phyloP scores from a whole-genome alignment of 2,329 filamentous ascomycete genomes.

The Knoxdaviesia capensis region DNA sequence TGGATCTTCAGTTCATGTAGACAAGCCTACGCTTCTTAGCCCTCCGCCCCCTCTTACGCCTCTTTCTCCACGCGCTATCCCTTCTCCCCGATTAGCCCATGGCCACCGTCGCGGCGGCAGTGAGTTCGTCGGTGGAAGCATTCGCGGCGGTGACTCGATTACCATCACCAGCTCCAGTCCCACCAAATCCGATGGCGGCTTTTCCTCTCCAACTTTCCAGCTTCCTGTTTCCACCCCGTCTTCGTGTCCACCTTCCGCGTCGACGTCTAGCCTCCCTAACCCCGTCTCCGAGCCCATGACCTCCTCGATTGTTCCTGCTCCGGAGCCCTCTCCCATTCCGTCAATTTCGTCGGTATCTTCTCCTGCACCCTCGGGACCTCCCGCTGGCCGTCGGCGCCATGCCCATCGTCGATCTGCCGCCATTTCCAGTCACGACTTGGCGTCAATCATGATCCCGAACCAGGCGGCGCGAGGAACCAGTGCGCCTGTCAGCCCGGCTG shows the following conservation, averaged over 20 bases:
- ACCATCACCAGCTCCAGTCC: slow-evolving; percentile 48
- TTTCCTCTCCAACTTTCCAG: slow-evolving; percentile 32
- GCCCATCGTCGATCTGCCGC: slow-evolving; percentile 65
- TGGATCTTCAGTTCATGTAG: slow-evolving; percentile 16
- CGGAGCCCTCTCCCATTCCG: too few relatives aligned
- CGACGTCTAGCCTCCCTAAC: too few relatives aligned
- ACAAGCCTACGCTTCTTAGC: slow-evolving; percentile 21
- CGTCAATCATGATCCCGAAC: slow-evolving; percentile 42
- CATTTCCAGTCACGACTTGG: slow-evolving; percentile 68
- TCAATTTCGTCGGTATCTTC: too few relatives aligned
- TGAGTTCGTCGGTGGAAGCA: slow-evolving; percentile 66
- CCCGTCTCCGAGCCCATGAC: too few relatives aligned
- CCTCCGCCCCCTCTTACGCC: slow-evolving; percentile 31
- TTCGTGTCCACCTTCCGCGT: too few relatives aligned
- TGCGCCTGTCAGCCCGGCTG: slow-evolving; percentile 1
- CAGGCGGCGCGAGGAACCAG: slow-evolving; percentile 1
- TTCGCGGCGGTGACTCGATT: slow-evolving; percentile 34
- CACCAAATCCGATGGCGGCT: slow-evolving; percentile 40
- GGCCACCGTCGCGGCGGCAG: slow-evolving; percentile 66
- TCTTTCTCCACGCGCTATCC: slow-evolving; percentile 35
- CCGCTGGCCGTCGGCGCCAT: slow-evolving; percentile 42
- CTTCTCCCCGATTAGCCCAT: slow-evolving; percentile 25
- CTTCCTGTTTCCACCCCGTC: slow-evolving; percentile 14
- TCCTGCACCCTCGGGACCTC: slow-evolving; percentile 15
- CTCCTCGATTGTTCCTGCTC: too few relatives aligned